These are phyloP conservation scores for Roridomyces roridus DNA, from an alignment of 768 basidiomycete genomes.

Conservation along the genomic window DNA sequence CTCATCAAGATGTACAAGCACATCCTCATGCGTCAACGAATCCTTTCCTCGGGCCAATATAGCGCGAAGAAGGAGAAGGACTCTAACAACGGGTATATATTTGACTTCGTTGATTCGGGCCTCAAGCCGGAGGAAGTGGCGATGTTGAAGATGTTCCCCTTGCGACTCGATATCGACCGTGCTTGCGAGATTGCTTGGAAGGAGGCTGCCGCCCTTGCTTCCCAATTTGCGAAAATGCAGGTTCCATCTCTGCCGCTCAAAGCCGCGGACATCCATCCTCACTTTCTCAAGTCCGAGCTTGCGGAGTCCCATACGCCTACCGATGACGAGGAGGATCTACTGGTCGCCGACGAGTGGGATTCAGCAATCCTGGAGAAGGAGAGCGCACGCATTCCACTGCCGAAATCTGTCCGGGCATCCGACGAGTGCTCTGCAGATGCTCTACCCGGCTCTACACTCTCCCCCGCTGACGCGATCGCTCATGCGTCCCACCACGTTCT, in stretches of 20 bases:
- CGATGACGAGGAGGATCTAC: too few relatives aligned
- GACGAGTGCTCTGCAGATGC: too few relatives aligned
- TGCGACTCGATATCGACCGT: conserved; percentile 1
- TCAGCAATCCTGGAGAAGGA: too few relatives aligned
- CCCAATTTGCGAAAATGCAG: background rate
- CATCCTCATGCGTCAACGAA: conserved; percentile 6
- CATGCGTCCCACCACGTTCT: background rate
- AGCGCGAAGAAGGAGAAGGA: conserved; percentile 11
- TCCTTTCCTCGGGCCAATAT: conserved; percentile 10
- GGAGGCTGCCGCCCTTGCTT: background rate
- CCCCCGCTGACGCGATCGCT: background rate
- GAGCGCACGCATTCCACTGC: too few relatives aligned
- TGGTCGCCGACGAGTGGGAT: too few relatives aligned
- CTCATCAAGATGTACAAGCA: conserved; percentile 21
- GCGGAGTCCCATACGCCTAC: too few relatives aligned
- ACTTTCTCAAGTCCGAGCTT: too few relatives aligned
- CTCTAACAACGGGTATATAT: conserved; percentile 6
- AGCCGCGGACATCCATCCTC: background rate
- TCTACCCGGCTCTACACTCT: background rate
- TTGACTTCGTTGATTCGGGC: background rate
- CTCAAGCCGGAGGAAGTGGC: conserved; percentile 2
- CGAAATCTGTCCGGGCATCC: too few relatives aligned
- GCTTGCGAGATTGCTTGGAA: conserved; percentile 1
- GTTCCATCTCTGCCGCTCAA: conserved; percentile 2
- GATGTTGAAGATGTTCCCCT: conserved; percentile 1